These are phyloP conservation scores for Chlamydomonas sp. DNA, from an alignment of 139 green algal genomes.

Conservation along the genomic window DNA sequence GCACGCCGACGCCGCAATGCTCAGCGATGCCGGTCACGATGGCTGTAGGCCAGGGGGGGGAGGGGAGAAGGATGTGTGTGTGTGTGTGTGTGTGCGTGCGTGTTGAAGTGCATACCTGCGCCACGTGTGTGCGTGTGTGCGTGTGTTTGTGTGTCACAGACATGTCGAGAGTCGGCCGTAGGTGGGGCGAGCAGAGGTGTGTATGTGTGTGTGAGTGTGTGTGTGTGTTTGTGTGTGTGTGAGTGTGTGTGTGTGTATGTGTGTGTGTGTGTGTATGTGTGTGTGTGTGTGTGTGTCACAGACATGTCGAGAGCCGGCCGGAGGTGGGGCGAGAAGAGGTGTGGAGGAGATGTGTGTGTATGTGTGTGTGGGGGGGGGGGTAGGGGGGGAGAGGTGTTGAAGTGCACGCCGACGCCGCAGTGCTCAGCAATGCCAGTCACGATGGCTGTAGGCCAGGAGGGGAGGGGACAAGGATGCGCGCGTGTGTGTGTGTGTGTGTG, in stretches of 20 bases:
- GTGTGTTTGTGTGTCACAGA: no score
- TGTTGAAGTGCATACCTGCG: no score
- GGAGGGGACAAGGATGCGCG: no score
- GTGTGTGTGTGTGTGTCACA: neutral
- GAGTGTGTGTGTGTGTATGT: neutral
- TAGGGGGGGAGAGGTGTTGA: slow-evolving; percentile 54
- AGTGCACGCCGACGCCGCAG: slow-evolving; percentile 68
- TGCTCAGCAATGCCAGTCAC: slow-evolving; percentile 41
- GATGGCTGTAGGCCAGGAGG: neutral
- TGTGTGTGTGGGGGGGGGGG: neutral
- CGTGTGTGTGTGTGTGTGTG: no score
- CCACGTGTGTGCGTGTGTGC: no score
- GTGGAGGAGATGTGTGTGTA: no score
- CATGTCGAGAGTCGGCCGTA: no score
- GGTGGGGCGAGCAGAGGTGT: neutral
- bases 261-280: neutral
- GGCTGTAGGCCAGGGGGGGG: neutral
- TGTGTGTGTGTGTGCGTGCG: no score
- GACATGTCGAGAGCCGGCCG: no score
- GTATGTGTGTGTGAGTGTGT: neutral
- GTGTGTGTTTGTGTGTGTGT: neutral
- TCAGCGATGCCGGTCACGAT: slow-evolving; percentile 38
- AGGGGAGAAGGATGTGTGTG: no score
- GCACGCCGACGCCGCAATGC: slow-evolving; percentile 58
- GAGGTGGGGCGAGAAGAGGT: no score